phyloP scores from a whole-genome alignment of 495 filamentous ascomycete species.

The Talaromyces thailandensis region DNA sequence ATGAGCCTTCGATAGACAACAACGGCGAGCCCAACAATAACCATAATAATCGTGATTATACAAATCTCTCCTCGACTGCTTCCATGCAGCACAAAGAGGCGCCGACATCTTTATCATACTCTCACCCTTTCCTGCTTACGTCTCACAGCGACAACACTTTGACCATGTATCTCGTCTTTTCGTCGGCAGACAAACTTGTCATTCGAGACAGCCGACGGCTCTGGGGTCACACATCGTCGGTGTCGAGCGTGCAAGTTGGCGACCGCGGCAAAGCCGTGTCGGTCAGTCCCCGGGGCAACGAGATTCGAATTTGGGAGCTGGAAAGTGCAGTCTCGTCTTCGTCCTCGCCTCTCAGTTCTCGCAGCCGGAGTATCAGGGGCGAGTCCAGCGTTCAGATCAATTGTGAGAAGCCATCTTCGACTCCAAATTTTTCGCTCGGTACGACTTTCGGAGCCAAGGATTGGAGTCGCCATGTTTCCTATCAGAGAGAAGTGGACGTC shows the following conservation, averaged over 20 bases:
- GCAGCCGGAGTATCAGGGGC: constrained; percentile 21
- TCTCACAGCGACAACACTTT: constrained; percentile 90
- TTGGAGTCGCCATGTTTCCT: not conserved
- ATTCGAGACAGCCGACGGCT: constrained; percentile 70
- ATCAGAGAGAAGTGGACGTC: not conserved
- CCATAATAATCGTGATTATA: not conserved
- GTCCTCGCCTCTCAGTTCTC: not conserved
- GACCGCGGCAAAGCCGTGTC: constrained; percentile 85
- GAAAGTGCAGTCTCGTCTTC: constrained; percentile 56
- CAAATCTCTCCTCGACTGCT: not conserved
- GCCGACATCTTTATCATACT: constrained; percentile 75
- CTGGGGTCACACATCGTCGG: constrained; percentile 91
- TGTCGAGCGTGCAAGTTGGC: constrained; percentile 78
- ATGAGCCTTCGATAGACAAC: not conserved
- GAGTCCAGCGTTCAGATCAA: constrained; percentile 49
- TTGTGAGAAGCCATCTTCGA: constrained; percentile 16
- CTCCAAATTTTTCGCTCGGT: not conserved
- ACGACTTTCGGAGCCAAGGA: not conserved
- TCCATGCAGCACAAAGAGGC: constrained; percentile 30
- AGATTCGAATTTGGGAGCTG: constrained; percentile 90
- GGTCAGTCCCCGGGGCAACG: constrained; percentile 70
- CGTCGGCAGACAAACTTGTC: constrained; percentile 52
- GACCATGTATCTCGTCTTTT: constrained; percentile 76
- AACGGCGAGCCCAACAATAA: not conserved
- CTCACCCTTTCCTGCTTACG: constrained; percentile 83